Percentiles rank a stretch among this genome's conserved stretches.
Conservation (phyloP, 164 flowering plant species). For the Annona squamosa region DNA sequence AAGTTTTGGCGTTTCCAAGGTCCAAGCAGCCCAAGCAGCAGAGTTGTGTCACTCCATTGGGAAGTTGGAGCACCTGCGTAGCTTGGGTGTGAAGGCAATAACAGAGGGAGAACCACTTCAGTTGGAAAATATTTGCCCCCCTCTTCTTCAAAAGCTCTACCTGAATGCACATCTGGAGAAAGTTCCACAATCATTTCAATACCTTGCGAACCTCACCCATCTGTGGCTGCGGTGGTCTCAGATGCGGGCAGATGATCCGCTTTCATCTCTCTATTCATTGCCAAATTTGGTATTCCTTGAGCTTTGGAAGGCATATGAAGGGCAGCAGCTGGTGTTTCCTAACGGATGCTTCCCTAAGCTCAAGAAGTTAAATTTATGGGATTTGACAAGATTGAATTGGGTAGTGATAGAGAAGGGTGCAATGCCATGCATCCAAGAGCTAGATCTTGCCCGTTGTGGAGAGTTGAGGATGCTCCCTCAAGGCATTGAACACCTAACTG, state of each 20-base stretch:
- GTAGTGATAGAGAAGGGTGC: conserved; percentile 1
- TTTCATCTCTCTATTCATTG: conserved; percentile 16
- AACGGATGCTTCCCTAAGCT: not conserved
- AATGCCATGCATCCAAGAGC: conserved; percentile 20
- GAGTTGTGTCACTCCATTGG: conserved; percentile 5
- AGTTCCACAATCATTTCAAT: conserved; percentile 25
- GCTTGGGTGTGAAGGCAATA: not conserved
- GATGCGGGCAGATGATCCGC: conserved; percentile 11
- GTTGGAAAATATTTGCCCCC: not conserved
- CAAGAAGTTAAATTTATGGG: not conserved
- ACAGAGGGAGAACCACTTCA: not conserved
- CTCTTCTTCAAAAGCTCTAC: conserved; percentile 22
- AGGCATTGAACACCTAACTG: conserved; percentile 30
- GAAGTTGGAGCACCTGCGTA: conserved; percentile 5
- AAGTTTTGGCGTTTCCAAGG: not conserved
- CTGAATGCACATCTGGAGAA: conserved; percentile 19
- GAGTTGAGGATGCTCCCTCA: conserved; percentile 21
- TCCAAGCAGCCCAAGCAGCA: not conserved
- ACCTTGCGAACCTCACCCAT: conserved; percentile 19
- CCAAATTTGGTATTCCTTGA: conserved; percentile 1
- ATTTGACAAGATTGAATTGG: not conserved
- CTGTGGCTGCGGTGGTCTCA: conserved; percentile 17
- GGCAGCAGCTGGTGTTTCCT: not conserved
- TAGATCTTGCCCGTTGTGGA: conserved; percentile 17
- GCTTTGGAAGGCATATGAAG: conserved; percentile 5